Base-by-base conservation (phyloP, 352 stramenopile genomes). In the Pythium dissotocum region DNA sequence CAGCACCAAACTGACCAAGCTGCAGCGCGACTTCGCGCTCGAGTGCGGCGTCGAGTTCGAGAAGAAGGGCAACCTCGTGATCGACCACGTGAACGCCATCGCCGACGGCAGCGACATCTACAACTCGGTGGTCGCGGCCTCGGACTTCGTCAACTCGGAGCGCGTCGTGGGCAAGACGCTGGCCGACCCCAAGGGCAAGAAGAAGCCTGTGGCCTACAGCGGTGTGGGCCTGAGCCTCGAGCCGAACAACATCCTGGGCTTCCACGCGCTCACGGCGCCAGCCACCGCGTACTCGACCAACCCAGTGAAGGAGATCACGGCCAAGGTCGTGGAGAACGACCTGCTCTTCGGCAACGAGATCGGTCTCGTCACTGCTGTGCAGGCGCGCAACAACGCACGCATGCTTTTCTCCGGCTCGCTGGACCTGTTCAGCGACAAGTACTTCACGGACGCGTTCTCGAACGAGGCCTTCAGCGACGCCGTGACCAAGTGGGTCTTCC, bases 331-430 rank as follows among this genome's bases (percentile, higher is more conserved):
- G 58, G 63, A 79, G 73, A 80, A 82, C 63, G 81, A 91, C 63
- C 56, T 91, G 62, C 73, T 88, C 12, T 91, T 90, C 53, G 82
- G 83, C 59, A 85, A 89, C 59, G 75, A 91, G 67, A 90, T 96
- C 54, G 85, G 83, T 2, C 78, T 96, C 49, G 87, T 97, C 33
- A 90, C 83, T 9, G 89, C 83, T n/a, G 77, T 96, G 12, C 93
- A 97, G 72, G 88, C 71, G 14, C 90, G 92, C 58, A 98, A 96
- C 83, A 98, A 98, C 61, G 90, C 91, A 18, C 89, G 93, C 10
- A 74, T 98, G 24, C 69, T 97, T 28, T 90, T 98, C 61, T 67
- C 85, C 21, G 91, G 90, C 35, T 98, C 90, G 42, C 69, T 97
- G 35, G 88, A 94, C 26, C 70, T 97, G 38, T 97, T 98, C 69